Evolutionary conservation across 2,329 filamentous ascomycete genomes (phyloP), one percentile per base, ranked within the genome.

Genomic region (Aspergillus brasiliensis): DNA sequence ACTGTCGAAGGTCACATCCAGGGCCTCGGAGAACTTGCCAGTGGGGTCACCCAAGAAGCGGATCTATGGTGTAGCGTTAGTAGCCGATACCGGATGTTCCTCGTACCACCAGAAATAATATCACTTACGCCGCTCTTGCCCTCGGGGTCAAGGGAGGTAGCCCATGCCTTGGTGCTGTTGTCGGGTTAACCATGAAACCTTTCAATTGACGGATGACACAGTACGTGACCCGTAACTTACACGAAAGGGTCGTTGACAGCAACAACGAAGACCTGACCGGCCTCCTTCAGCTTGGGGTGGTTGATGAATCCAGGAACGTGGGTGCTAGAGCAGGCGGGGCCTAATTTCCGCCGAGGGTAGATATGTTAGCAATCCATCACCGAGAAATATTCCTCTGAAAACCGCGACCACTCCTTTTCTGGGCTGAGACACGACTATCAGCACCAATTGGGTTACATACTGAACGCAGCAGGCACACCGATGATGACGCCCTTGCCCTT

Each of bases 161-260:
- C 88, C 92, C 93, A 97, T 5, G 92, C 93, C 78, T 96, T 96
- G 85, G 93, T 97, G 48, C 91, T 95, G 63, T 63, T 60, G 27
- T 38, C 11, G 10, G 28, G 38, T 59, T 51, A 59, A 44, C 11
- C 28, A 19, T 8, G 3, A 21, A 17, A 28, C 8, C 31, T 7
- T 7, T 5, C 11, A 28, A 19, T 19, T 8, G 37, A 31, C 19
- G 17, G 13, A 19, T 8, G 11, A n/a, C 21, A 6, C 42, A 2
- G 51, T 11, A 13, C 17, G 17, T 28, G n/a, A 11, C n/a, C 23
- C n/a, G 40, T n/a, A 46, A 80, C 90, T 78, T 82, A 96, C 91
- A 97, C 93, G 75, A 97, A 97, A 19, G 92, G 86, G 75, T 98
- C 94, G 75, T 98, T 98, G 73, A 97, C 93, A 15, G 91, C 88